These are phyloP conservation scores for Chamaecyparis obtusa DNA, from an alignment of 75 land plant species.

Conservation along the genomic window DNA sequence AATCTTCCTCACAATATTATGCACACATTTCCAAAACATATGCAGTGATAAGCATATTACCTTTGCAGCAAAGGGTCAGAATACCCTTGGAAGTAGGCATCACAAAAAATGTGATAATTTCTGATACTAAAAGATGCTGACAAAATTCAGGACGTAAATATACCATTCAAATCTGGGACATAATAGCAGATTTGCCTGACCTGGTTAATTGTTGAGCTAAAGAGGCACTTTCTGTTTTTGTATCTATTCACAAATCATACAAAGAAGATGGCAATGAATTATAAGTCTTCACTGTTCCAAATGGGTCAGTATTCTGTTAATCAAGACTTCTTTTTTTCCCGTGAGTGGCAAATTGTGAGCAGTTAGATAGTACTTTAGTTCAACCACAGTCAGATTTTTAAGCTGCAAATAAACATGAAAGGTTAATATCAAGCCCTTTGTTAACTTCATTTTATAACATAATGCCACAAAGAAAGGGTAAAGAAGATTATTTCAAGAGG, in stretches of 20 bases:
- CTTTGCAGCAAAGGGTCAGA: neutral
- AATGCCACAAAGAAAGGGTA: neutral
- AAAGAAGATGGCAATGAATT: neutral
- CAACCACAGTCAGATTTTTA: slow-evolving; percentile 75
- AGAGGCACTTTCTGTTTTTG: neutral
- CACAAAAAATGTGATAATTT: neutral
- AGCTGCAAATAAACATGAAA: slow-evolving; percentile 50
- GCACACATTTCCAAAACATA: neutral
- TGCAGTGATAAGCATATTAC: neutral
- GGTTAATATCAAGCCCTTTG: neutral
- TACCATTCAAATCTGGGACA: neutral
- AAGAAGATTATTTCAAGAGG: neutral
- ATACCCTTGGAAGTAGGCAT: neutral
- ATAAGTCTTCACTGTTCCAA: slow-evolving; percentile 60
- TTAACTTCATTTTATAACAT: neutral
- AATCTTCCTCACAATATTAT: neutral
- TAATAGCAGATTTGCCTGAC: neutral
- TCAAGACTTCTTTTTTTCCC: slow-evolving; percentile 84
- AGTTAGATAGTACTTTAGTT: slow-evolving; percentile 74
- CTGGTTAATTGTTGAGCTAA: neutral
- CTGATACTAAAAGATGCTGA: neutral
- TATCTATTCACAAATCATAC: neutral
- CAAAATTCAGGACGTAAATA: neutral
- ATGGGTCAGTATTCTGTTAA: slow-evolving; percentile 79
- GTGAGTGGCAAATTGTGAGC: slow-evolving; percentile 68